Percentiles rank a stretch among this genome's conserved stretches.
Conservation (phyloP, 192 early-diverging fungal species). For the Rhizoclosmatium sp. region DNA sequence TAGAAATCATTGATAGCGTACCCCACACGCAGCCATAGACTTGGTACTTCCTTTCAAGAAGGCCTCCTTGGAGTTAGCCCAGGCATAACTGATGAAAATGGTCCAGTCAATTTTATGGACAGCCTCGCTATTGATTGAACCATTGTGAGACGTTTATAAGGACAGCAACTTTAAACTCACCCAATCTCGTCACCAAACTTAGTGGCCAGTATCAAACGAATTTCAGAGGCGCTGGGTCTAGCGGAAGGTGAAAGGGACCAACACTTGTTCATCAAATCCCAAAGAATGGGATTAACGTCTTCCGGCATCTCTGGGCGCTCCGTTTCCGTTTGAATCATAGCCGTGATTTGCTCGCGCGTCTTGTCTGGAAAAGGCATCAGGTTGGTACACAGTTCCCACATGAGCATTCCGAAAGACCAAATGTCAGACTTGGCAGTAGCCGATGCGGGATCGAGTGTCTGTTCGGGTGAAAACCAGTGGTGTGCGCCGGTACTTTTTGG, state of each 20-base stretch:
- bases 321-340: not conserved
- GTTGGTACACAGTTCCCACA: conserved; percentile 13
- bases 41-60: not conserved
- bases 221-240: conserved; percentile 11
- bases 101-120: conserved; percentile 18
- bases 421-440: conserved; percentile 10
- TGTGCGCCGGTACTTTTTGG: not conserved
- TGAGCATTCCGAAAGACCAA: conserved; percentile 29
- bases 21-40: conserved; percentile 14
- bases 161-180: not conserved
- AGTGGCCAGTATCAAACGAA: conserved; percentile 5
- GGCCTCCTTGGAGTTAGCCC: conserved; percentile 32
- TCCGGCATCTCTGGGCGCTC: conserved; percentile 9
- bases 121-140: not conserved
- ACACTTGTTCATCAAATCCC: conserved; percentile 19
- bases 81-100: conserved; percentile 31
- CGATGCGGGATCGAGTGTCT: not conserved
- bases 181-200: not conserved
- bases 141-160: too few relatives aligned
- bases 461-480: conserved; percentile 36
- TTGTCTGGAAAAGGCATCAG: conserved; percentile 18
- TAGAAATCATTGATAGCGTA: not conserved
- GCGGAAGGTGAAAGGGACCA: not conserved
- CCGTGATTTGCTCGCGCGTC: not conserved
- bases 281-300: not conserved